Conservation (phyloP, 352 stramenopile species). For the Phytophthora hibernalis region DNA sequence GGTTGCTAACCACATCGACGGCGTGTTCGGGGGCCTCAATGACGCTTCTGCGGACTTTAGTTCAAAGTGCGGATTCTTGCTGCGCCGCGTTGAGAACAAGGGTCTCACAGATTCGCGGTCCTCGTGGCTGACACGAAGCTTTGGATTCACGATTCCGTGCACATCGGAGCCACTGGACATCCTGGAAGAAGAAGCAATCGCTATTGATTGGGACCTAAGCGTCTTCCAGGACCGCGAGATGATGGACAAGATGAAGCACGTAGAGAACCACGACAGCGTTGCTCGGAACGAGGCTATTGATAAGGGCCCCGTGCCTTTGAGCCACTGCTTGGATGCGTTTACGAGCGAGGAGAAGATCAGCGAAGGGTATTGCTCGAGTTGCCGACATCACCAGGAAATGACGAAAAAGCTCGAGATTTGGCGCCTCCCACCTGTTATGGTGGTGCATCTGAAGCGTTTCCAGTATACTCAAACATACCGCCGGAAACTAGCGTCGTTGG, state of each 20-base stretch:
- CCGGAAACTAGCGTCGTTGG: conserved; percentile 89
- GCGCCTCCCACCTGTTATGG: conserved; percentile 96
- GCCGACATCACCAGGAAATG: conserved; percentile 94
- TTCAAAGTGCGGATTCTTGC: conserved; percentile 74
- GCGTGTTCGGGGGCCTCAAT: conserved; percentile 77
- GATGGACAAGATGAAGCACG: conserved; percentile 88
- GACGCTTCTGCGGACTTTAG: conserved; percentile 36
- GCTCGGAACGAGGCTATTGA: conserved; percentile 88
- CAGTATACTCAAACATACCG: conserved; percentile 96
- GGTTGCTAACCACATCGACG: conserved; percentile 80
- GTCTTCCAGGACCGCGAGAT: conserved; percentile 86
- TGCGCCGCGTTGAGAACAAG: conserved; percentile 87
- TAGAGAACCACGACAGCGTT: conserved; percentile 83
- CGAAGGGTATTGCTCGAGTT: conserved; percentile 97
- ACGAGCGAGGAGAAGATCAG: conserved; percentile 89
- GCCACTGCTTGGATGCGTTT: conserved; percentile 85
- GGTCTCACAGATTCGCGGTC: conserved; percentile 82
- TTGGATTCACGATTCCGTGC: conserved; percentile 85
- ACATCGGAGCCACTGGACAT: conserved; percentile 77
- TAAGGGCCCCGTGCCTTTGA: conserved; percentile 86
- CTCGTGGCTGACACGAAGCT: conserved; percentile 81
- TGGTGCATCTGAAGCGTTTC: conserved; percentile 99
- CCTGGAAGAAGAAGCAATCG: conserved; percentile 87
- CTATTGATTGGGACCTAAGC: conserved; percentile 87
- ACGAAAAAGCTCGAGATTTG: conserved; percentile 99